Percentiles rank a stretch among this genome's conserved stretches.
These are phyloP conservation scores for Umbilicus rupestris DNA, from an alignment of 164 flowering plant species.

Conservation along the genomic window DNA sequence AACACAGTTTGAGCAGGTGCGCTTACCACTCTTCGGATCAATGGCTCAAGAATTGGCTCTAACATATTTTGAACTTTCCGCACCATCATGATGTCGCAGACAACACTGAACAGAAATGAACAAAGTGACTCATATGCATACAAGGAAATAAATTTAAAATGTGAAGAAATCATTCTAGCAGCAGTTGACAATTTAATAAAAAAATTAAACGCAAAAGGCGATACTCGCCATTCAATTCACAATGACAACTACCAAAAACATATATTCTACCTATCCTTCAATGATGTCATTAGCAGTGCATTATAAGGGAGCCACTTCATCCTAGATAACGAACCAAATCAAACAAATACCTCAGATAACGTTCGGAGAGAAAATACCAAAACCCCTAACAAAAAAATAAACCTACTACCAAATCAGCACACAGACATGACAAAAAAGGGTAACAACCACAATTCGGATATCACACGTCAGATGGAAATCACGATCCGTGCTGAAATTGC, in stretches of 20 bases:
- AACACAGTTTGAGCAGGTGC: not conserved
- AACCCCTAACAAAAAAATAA: no score
- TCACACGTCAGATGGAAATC: not conserved
- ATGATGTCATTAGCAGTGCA: not conserved
- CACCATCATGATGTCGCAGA: conserved; percentile 42
- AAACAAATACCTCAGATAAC: no score
- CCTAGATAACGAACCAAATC: not conserved
- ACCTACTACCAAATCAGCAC: not conserved
- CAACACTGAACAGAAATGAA: conserved; percentile 27
- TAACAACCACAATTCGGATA: no score
- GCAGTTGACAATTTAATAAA: not conserved
- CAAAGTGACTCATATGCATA: not conserved
- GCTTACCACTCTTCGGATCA: conserved; percentile 56
- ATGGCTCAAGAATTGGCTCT: conserved; percentile 60
- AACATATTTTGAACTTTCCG: conserved; percentile 30
- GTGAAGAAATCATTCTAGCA: not conserved
- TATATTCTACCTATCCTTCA: not conserved
- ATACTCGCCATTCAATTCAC: not conserved
- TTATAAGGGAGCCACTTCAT: not conserved
- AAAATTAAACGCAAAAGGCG: not conserved
- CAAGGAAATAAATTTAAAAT: not conserved
- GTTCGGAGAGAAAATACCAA: no score
- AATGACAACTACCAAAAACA: not conserved
- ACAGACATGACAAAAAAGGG: not conserved
- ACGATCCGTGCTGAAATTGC: not conserved